phyloP scores from a whole-genome alignment of 441 rosid genomes.

The Codiaeum variegatum region DNA sequence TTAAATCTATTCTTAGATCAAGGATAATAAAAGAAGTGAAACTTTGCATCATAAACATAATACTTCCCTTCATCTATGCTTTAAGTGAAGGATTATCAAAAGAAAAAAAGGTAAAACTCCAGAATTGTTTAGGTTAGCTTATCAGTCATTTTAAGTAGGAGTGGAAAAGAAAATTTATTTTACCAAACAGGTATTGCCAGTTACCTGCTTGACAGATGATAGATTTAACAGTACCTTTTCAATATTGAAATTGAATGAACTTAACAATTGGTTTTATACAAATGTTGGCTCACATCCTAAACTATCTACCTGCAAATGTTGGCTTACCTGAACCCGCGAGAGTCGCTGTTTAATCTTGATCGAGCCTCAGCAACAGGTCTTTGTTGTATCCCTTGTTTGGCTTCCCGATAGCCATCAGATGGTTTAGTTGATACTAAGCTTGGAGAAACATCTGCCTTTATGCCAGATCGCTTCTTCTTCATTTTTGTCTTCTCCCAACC shows the following conservation, averaged over 20 bases:
- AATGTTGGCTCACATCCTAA: not conserved
- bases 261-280: not conserved
- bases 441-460: conserved; percentile 72
- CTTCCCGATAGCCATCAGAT: conserved; percentile 65
- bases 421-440: conserved; percentile 51
- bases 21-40: too few species aligned
- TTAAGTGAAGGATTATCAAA: too few species aligned
- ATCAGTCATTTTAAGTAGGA: too few species aligned
- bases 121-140: too few species aligned
- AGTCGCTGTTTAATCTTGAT: conserved; percentile 69
- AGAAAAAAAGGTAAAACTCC: not conserved
- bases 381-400: conserved; percentile 74
- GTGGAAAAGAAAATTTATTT: too few species aligned
- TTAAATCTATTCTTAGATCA: not conserved
- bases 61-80: too few species aligned
- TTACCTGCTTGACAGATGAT: not conserved
- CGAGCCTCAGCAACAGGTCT: conserved; percentile 59
- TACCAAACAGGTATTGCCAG: not conserved
- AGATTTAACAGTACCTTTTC: too few species aligned
- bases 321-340: conserved; percentile 70
- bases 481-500: conserved; percentile 97
- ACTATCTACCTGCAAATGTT: conserved; percentile 45
- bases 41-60: too few species aligned
- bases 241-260: not conserved
- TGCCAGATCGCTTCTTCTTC: conserved; percentile 97